Conservation (phyloP, 345 rosid genomes). For the Salix koriyanagi region DNA sequence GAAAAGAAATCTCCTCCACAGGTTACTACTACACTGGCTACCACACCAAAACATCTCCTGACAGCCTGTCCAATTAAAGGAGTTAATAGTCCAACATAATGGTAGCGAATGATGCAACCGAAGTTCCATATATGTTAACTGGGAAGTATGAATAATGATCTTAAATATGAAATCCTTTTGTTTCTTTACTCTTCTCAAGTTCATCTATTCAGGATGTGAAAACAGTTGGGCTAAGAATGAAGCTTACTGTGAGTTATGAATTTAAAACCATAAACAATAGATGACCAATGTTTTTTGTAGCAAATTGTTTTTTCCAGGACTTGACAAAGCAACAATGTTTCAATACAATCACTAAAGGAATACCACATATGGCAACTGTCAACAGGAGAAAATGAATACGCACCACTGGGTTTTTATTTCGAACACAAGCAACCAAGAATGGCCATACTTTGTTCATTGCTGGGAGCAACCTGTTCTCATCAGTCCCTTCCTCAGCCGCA, state of each 20-base stretch:
- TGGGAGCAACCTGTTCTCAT: conserved; percentile 86
- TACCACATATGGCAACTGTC: neutral
- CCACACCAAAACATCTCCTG: conserved; percentile 52
- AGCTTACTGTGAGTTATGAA: neutral
- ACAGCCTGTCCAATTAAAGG: conserved; percentile 47
- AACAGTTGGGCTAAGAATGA: neutral
- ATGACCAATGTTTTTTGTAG: too few species aligned
- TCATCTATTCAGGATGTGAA: neutral
- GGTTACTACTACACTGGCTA: conserved; percentile 52
- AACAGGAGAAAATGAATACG: neutral
- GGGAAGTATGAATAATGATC: neutral
- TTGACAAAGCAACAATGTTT: too few species aligned
- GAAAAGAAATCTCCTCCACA: conserved; percentile 95
- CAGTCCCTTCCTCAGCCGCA: conserved; percentile 54
- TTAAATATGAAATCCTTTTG: neutral
- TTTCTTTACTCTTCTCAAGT: neutral
- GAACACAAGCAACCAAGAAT: conserved; percentile 61
- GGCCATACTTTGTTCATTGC: conserved; percentile 95
- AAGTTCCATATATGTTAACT: neutral
- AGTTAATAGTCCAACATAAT: neutral
- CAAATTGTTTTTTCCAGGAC: too few species aligned
- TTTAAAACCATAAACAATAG: neutral
- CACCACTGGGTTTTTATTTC: conserved; percentile 65
- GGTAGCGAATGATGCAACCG: neutral
- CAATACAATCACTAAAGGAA: too few species aligned